These are phyloP conservation scores for Umbelopsis vinacea DNA, from an alignment of 192 early-diverging fungal species.

Conservation along the genomic window DNA sequence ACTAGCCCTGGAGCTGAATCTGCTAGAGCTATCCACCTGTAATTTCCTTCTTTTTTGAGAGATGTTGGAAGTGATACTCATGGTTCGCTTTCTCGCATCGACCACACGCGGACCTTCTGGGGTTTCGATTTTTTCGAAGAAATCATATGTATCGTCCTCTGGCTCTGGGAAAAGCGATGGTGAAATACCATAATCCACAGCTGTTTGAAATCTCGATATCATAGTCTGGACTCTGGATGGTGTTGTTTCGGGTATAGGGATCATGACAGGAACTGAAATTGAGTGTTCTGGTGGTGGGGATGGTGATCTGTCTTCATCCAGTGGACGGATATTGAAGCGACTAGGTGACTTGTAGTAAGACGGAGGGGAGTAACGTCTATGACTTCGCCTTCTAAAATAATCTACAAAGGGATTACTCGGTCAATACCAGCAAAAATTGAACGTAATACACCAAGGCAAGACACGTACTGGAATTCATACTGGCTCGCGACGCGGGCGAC, in stretches of 20 bases:
- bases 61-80: background rate
- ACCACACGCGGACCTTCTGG: conserved; percentile 12
- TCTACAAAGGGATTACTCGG: too few relatives aligned
- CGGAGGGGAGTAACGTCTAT: conserved; percentile 11
- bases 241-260: conserved; percentile 21
- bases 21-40: background rate
- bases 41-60: background rate
- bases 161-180: background rate
- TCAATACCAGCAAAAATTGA: background rate
- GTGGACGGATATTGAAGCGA: background rate
- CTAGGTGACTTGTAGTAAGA: conserved; percentile 10
- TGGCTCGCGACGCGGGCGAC: background rate
- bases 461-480: conserved; percentile 3
- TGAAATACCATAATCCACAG: conserved; percentile 18
- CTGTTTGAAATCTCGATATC: conserved; percentile 20
- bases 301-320: background rate
- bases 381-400: conserved; percentile 1
- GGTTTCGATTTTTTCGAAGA: conserved; percentile 4
- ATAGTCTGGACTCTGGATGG: conserved; percentile 9
- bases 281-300: conserved; percentile 9
- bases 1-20: background rate
- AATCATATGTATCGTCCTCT: conserved; percentile 4
- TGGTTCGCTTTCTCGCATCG: background rate
- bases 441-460: background rate
- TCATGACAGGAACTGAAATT: conserved; percentile 10